Conservation (phyloP, 768 basidiomycete genomes). For the Collybia nuda region DNA sequence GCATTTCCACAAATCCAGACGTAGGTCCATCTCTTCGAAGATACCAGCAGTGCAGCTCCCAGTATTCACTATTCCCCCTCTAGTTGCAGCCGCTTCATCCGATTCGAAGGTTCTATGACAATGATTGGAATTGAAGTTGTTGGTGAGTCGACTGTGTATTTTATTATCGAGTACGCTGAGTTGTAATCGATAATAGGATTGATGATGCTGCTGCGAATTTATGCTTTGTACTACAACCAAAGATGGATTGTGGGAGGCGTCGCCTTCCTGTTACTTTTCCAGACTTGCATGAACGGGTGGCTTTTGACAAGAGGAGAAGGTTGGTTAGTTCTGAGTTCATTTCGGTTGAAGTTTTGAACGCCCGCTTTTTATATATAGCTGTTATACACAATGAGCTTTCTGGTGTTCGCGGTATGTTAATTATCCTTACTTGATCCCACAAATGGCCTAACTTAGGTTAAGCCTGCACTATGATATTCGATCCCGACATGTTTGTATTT, state of each 20-base stretch:
- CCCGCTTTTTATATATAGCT: constrained; percentile 26
- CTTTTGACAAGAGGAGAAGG: constrained; percentile 39
- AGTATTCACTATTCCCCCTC: no score
- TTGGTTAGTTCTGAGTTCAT: constrained; percentile 32
- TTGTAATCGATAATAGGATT: no score
- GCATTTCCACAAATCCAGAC: no score
- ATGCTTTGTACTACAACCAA: constrained; percentile 35
- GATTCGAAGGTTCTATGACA: background rate
- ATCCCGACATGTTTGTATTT: constrained; percentile 26
- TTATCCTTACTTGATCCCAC: background rate
- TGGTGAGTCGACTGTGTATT: no score
- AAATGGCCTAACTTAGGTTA: background rate
- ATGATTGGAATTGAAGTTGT: constrained; percentile 42
- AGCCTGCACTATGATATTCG: constrained; percentile 38
- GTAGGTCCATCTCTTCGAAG: no score
- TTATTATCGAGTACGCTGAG: no score
- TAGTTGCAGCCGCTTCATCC: no score
- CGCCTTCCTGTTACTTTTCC: constrained; percentile 24
- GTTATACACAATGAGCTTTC: constrained; percentile 39
- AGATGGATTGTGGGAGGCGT: constrained; percentile 26
- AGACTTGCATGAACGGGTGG: constrained; percentile 50
- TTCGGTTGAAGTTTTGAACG: no score
- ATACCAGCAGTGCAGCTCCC: no score
- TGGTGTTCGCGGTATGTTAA: constrained; percentile 29
- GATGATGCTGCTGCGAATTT: constrained; percentile 60